Conservation (phyloP, 148 eudicot genomes). For the Rhododendron simsii region DNA sequence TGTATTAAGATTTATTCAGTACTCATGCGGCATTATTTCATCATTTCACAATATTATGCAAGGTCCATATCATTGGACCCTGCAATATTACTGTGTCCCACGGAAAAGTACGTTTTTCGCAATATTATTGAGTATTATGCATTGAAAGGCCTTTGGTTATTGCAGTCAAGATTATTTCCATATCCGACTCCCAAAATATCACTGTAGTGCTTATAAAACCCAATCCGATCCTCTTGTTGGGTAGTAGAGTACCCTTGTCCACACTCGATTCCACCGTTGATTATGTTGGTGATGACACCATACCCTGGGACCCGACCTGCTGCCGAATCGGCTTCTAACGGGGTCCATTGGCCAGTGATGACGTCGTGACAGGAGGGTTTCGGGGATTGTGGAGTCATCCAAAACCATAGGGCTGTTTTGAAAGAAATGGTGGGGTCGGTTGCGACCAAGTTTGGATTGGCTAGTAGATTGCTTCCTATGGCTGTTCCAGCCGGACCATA, state of each 20-base stretch:
- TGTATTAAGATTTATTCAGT: background rate
- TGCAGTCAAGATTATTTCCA: constrained; percentile 27
- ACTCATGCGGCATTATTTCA: background rate
- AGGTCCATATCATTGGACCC: too few species aligned
- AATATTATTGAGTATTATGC: too few species aligned
- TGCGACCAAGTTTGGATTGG: constrained; percentile 10
- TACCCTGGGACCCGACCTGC: constrained; percentile 21
- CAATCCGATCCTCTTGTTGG: constrained; percentile 16
- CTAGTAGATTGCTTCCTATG: background rate
- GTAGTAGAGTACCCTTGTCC: background rate
- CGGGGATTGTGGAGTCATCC: constrained; percentile 29
- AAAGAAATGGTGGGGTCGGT: constrained; percentile 3
- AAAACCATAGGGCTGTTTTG: constrained; percentile 23
- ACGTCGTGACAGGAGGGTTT: constrained; percentile 32
- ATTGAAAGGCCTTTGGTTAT: background rate
- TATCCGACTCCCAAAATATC: constrained; percentile 9
- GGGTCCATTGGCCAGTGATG: constrained; percentile 27
- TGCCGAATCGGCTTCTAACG: background rate
- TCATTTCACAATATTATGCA: background rate
- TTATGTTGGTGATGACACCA: constrained; percentile 25
- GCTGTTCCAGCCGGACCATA: constrained; percentile 13
- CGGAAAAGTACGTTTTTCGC: background rate
- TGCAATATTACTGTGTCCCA: too few species aligned
- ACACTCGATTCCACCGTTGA: constrained; percentile 35
- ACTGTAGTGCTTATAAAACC: constrained; percentile 25